phyloP scores from a whole-genome alignment of 2,329 filamentous ascomycete species.

The Fusarium mundagurra region DNA sequence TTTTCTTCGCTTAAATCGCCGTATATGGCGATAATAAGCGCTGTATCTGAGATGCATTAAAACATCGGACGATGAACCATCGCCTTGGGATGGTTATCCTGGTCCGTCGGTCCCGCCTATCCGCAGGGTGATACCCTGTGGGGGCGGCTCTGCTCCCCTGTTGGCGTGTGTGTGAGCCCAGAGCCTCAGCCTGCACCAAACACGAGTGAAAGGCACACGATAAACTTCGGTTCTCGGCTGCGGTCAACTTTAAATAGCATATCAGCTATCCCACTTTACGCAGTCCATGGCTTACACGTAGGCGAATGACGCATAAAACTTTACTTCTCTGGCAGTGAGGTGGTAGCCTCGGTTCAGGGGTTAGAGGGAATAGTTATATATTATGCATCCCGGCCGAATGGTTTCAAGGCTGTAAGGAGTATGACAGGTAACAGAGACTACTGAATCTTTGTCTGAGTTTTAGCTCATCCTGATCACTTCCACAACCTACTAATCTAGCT shows the following conservation, averaged over 20 bases:
- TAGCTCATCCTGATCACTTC: not conserved
- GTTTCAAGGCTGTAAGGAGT: no score
- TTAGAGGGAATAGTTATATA: not conserved
- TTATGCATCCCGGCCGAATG: fast-evolving
- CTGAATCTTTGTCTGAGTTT: not conserved
- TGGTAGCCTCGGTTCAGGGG: not conserved
- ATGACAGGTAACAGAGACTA: not conserved
- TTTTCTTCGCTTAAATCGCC: not conserved
- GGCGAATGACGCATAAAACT: not conserved
- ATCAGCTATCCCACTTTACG: not conserved
- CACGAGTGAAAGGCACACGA: not conserved
- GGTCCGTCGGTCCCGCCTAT: no score
- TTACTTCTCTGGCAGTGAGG: fast-evolving
- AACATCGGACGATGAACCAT: not conserved
- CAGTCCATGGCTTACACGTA: not conserved
- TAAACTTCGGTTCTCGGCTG: not conserved
- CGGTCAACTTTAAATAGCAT: not conserved
- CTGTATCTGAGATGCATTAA: no score
- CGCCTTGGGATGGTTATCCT: not conserved
- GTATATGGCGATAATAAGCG: not conserved
- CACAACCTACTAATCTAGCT: fast-evolving
- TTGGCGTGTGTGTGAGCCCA: not conserved
- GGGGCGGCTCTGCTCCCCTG: not conserved
- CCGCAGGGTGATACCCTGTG: not conserved
- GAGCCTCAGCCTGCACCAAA: not conserved